These are phyloP conservation scores for Elaeis guineensis DNA, from an alignment of 176 grass and related monocot species.

Conservation along the genomic window DNA sequence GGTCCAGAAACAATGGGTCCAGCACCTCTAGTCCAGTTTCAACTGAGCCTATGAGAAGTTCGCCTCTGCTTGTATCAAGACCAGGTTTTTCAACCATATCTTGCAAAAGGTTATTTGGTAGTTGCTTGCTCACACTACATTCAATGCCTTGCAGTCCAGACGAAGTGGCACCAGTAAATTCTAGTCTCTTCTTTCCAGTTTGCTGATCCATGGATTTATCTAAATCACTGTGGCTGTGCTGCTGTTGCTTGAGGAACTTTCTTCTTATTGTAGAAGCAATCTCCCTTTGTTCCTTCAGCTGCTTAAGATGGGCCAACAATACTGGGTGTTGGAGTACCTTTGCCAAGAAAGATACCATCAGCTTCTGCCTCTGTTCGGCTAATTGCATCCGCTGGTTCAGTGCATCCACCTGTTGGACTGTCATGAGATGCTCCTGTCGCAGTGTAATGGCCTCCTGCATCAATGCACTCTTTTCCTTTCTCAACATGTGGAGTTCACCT, in stretches of 20 bases:
- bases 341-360: slow-evolving; percentile 83
- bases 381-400: slow-evolving; percentile 63
- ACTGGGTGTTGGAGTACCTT: slow-evolving; percentile 59
- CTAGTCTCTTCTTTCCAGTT: slow-evolving; percentile 11
- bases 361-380: slow-evolving; percentile 66
- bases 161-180: slow-evolving; percentile 9
- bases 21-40: slow-evolving; percentile 16
- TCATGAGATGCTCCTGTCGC: slow-evolving; percentile 55
- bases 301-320: slow-evolving; percentile 49
- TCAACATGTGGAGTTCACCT: slow-evolving; percentile 47
- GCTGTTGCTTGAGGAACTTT: slow-evolving; percentile 63
- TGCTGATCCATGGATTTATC: slow-evolving; percentile 32
- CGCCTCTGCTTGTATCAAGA: slow-evolving; percentile 18
- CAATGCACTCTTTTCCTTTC: slow-evolving; percentile 42
- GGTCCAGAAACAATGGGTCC: slow-evolving; percentile 25
- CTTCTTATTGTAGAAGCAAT: slow-evolving; percentile 37
- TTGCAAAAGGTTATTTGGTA: slow-evolving; percentile 34
- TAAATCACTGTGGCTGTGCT: slow-evolving; percentile 17
- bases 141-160: not conserved
- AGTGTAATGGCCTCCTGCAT: slow-evolving; percentile 54
- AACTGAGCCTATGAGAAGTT: slow-evolving; percentile 14
- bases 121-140: slow-evolving; percentile 11
- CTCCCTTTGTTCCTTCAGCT: slow-evolving; percentile 37
- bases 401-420: slow-evolving; percentile 57
- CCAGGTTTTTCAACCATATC: slow-evolving; percentile 22